Evolutionary conservation across 73 alveolate species (phyloP).

Genomic region (Blepharisma stoltei): DNA sequence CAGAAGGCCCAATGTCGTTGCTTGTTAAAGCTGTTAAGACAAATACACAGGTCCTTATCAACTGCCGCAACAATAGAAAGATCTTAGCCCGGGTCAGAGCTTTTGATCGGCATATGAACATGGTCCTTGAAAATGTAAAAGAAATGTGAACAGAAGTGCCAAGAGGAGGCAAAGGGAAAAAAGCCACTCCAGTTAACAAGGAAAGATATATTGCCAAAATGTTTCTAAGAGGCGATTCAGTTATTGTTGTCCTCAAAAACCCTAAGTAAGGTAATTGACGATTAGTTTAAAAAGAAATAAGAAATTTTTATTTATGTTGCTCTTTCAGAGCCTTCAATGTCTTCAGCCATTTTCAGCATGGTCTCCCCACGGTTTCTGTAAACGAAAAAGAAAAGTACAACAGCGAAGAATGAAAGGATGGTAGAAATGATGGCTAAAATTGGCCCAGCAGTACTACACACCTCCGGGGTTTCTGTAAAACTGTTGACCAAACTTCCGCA

Average conservation of each 20-base stretch:
- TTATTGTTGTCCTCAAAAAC: constrained; percentile 79
- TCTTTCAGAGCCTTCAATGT: not conserved
- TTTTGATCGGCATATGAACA: constrained; percentile 97
- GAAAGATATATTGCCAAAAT: constrained; percentile 94
- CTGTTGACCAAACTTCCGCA: no score
- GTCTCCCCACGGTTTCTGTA: no score
- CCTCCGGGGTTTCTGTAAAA: no score
- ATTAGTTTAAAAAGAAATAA: not conserved
- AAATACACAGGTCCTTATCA: constrained; percentile 89
- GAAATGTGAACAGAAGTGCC: constrained; percentile 34
- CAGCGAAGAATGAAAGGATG: no score
- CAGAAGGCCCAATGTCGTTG: constrained; percentile 91
- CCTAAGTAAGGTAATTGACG: constrained; percentile 59
- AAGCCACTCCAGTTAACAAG: constrained; percentile 90
- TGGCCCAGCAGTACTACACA: no score
- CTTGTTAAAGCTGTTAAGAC: constrained; percentile 92
- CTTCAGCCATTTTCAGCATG: not conserved
- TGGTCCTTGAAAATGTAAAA: constrained; percentile 83
- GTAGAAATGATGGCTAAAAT: no score
- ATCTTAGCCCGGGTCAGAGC: constrained; percentile 96
- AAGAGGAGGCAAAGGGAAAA: constrained; percentile 87
- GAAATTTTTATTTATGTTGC: not conserved
- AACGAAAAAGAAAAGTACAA: no score
- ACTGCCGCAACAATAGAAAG: constrained; percentile 97
- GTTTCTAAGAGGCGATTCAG: constrained; percentile 98